These are phyloP conservation scores for Lactifluus hygrophoroides DNA, from an alignment of 768 basidiomycete species.

Conservation along the genomic window DNA sequence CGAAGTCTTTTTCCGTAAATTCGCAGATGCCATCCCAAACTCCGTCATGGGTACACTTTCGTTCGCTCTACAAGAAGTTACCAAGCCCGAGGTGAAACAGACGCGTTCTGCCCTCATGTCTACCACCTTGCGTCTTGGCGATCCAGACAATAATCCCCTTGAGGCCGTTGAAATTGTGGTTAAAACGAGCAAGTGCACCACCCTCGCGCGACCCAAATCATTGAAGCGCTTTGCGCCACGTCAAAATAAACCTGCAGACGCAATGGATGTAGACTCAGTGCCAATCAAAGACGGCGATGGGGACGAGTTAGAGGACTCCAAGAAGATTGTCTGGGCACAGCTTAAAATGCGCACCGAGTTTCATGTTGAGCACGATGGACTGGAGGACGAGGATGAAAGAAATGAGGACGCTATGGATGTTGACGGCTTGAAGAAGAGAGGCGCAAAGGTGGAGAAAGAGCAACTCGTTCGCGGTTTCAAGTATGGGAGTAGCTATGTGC, in stretches of 20 bases:
- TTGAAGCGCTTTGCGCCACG: conserved; percentile 69
- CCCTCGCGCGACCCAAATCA: conserved; percentile 54
- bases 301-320: conserved; percentile 12
- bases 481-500: conserved; percentile 84
- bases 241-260: conserved; percentile 25
- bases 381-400: conserved; percentile 25
- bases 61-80: conserved; percentile 52
- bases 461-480: conserved; percentile 76
- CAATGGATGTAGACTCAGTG: conserved; percentile 25
- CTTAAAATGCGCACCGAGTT: conserved; percentile 46
- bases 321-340: conserved; percentile 31
- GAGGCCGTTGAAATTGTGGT: conserved; percentile 69
- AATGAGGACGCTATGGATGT: conserved; percentile 33
- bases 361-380: conserved; percentile 35
- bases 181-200: conserved; percentile 74
- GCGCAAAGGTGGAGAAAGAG: conserved; percentile 64
- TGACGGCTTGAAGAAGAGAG: conserved; percentile 28
- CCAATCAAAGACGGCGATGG: conserved; percentile 12
- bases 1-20: conserved; percentile 58
- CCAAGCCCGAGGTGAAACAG: conserved; percentile 53
- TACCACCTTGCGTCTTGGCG: conserved; percentile 73
- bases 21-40: conserved; percentile 34
- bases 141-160: conserved; percentile 52
- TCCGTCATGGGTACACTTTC: conserved; percentile 59
- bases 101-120: conserved; percentile 57